Evolutionary conservation across 371 early-diverging fungal genomes (phyloP).

Genomic region (Mortierella sp.): DNA sequence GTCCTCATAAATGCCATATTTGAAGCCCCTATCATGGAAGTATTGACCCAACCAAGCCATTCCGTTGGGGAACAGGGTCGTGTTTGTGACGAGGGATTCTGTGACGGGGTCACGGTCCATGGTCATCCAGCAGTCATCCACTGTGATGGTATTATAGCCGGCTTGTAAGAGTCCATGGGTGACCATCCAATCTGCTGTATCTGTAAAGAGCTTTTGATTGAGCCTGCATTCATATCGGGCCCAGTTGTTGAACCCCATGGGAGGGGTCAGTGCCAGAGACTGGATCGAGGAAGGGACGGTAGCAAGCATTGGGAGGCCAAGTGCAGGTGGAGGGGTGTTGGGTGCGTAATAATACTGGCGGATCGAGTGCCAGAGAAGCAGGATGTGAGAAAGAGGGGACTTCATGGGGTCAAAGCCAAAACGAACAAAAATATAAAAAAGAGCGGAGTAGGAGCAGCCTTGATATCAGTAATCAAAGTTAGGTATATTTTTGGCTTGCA

Average conservation of each 20-base stretch:
- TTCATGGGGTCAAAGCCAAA: conserved; percentile 6
- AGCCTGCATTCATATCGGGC: conserved; percentile 54
- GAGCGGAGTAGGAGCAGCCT: background rate
- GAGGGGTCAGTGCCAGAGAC: conserved; percentile 38
- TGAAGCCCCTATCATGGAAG: conserved; percentile 47
- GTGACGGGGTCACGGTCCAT: conserved; percentile 35
- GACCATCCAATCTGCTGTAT: conserved; percentile 51
- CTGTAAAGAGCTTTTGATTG: conserved; percentile 52
- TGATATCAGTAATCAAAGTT: background rate
- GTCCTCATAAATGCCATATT: conserved; percentile 62
- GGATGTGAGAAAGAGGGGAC: conserved; percentile 32
- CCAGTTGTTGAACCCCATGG: conserved; percentile 59
- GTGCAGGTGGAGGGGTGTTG: conserved; percentile 1
- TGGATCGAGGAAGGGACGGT: background rate
- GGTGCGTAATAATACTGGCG: conserved; percentile 7
- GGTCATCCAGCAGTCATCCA: conserved; percentile 57
- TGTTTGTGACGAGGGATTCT: conserved; percentile 27
- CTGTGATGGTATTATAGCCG: conserved; percentile 50
- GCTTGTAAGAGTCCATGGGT: conserved; percentile 40
- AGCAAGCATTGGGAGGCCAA: conserved; percentile 7
- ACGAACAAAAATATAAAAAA: background rate
- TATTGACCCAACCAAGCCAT: conserved; percentile 50
- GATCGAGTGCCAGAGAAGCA: conserved; percentile 39
- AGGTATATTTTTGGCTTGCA: background rate
- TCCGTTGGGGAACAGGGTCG: conserved; percentile 52